Evolutionary conservation across 768 basidiomycete genomes (phyloP), one percentile per base, ranked within the genome.

Genomic region (Hygrocybe punicea): DNA sequence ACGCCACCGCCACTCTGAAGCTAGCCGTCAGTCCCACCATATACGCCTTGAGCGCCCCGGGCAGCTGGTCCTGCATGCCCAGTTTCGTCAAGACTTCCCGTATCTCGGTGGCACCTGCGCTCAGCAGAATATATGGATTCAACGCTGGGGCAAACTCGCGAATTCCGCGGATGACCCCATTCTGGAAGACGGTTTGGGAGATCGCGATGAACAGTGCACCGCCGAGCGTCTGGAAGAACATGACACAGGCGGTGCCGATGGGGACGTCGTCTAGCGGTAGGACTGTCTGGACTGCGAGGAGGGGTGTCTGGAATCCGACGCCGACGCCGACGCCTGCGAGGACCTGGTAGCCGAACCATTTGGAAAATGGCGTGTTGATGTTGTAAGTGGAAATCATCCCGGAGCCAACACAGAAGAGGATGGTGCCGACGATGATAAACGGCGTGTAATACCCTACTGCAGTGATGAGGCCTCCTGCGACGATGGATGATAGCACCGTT

Each of bases 391-490:
- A 68, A 23, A 80, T 52, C 1, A 80, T 51, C 3, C 73, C 73
- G 17, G 73, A 65, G 10, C 78, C 75, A 37, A 76, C 36, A 29
- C 71, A 55, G 11, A 68, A 61, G 7, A 77, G 39, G 2, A 55
- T 56, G 73, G 75, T 77, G 6, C 55, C 51, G 35, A 37, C 21
- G 46, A 60, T 49, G 48, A 61, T 56, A 51, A 63, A 72, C 0
- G 71, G 70, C 9, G 71, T 54, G 63, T 81, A 83, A 34, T 67
- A 63, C 4, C 72, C 67, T 1, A 71, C 63, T 16, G 60, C 47
- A 13, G 67, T 70, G 36, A 81, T 72, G 0, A 67, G 62, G 19
- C 73, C 33, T 79, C 80, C 1, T n/a, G 65, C 62, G 10, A 79
- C 11, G 33, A 82, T 67, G 1, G 77, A 71, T 10, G 68, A 51